phyloP scores from a whole-genome alignment of 148 eudicot species.

The Camellia japonica region DNA sequence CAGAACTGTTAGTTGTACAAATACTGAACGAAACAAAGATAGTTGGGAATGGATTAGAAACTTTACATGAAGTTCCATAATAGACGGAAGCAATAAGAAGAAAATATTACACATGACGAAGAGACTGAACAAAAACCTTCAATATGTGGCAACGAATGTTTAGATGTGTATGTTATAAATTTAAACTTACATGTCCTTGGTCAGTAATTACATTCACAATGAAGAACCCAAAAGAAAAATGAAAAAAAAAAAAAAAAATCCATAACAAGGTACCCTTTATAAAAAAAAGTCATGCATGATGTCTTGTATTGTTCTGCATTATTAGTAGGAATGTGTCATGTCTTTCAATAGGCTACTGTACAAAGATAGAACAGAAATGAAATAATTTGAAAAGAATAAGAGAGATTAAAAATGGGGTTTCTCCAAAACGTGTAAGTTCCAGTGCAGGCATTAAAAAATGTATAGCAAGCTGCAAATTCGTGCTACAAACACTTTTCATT shows the following conservation, averaged over 20 bases:
- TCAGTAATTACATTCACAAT: not conserved
- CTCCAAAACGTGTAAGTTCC: not conserved
- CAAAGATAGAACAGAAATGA: not conserved
- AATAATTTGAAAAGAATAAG: not conserved
- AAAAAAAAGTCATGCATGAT: not conserved
- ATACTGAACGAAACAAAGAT: not conserved
- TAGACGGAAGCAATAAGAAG: not conserved
- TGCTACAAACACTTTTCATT: no score
- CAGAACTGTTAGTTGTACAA: not conserved
- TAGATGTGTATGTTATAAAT: not conserved
- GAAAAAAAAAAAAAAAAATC: not conserved
- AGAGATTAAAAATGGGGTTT: not conserved
- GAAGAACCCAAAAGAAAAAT: not conserved
- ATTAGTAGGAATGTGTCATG: not conserved
- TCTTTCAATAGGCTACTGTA: not conserved
- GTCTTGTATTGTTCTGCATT: not conserved
- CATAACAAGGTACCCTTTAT: not conserved
- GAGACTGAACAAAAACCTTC: not conserved
- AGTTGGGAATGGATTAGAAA: not conserved
- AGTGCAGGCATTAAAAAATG: not conserved
- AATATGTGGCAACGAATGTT: not conserved
- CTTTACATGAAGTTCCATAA: not conserved
- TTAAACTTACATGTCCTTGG: not conserved
- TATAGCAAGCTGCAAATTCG: not conserved
- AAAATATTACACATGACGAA: not conserved